Conservation (phyloP, 805 yeast species). For the Tetrapisispora phaffii region DNA sequence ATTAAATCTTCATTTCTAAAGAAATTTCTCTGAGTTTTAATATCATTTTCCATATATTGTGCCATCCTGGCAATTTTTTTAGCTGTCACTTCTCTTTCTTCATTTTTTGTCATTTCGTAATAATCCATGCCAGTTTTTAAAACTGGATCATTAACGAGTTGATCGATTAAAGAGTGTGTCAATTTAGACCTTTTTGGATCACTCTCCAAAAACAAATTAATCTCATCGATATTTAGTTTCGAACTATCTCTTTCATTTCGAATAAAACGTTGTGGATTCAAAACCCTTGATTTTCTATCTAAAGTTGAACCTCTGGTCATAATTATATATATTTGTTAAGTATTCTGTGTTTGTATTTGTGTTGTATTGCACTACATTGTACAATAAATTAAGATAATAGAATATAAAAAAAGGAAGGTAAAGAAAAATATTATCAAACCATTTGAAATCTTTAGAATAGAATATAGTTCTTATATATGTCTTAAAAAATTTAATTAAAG, state of each 20-base stretch:
- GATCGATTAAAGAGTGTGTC: conserved; percentile 43
- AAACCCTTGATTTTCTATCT: conserved; percentile 14
- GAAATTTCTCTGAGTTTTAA: conserved; percentile 18
- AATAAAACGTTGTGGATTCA: conserved; percentile 24
- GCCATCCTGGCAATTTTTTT: conserved; percentile 52
- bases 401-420: too few relatives aligned
- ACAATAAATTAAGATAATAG: too few relatives aligned
- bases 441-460: too few relatives aligned
- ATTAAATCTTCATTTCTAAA: conserved; percentile 20
- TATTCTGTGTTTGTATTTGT: neutral
- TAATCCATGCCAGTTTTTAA: conserved; percentile 43
- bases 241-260: conserved; percentile 38
- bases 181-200: conserved; percentile 35
- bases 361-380: neutral
- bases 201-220: conserved; percentile 51
- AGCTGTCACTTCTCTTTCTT: conserved; percentile 54
- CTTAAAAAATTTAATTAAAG: too few relatives aligned
- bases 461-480: too few relatives aligned
- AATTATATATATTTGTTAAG: neutral
- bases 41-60: conserved; percentile 43
- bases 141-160: conserved; percentile 60
- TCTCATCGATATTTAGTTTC: conserved; percentile 34
- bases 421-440: too few relatives aligned
- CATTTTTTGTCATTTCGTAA: conserved; percentile 47
- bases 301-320: conserved; percentile 26